phyloP scores from a whole-genome alignment of 805 yeast genomes.

The Pichia cabralensis region DNA sequence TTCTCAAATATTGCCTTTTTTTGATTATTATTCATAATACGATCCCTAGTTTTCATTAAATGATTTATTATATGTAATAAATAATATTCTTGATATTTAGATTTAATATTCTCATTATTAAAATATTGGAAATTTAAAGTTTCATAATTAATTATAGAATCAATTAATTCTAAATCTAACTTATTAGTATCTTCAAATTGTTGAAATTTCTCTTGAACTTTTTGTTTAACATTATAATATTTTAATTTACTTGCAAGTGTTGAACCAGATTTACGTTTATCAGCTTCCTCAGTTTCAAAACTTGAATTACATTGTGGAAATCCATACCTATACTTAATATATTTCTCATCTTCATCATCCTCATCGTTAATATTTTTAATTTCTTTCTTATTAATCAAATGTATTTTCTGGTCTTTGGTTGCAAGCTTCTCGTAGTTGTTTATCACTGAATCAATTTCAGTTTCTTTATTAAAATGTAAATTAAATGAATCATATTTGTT shows the following conservation, averaged over 20 bases:
- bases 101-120: conserved; percentile 30
- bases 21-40: conserved; percentile 67
- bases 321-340: conserved; percentile 26
- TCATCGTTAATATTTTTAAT: conserved; percentile 10
- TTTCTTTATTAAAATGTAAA: conserved; percentile 54
- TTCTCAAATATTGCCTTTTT: conserved; percentile 34
- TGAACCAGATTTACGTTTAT: conserved; percentile 4
- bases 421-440: conserved; percentile 19
- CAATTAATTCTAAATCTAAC: conserved; percentile 44
- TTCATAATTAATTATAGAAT: conserved; percentile 61
- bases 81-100: conserved; percentile 49
- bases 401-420: not conserved
- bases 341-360: conserved; percentile 18
- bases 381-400: conserved; percentile 13
- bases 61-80: conserved; percentile 72
- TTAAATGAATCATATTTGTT: conserved; percentile 58
- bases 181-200: conserved; percentile 23
- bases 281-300: not conserved
- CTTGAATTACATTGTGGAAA: conserved; percentile 7
- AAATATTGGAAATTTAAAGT: conserved; percentile 53
- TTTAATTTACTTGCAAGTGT: conserved; percentile 12
- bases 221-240: conserved; percentile 38
- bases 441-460: conserved; percentile 27
- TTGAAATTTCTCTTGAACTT: conserved; percentile 28
- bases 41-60: conserved; percentile 75